phyloP scores from a whole-genome alignment of 2,329 filamentous ascomycete species.

The Chaetomium sp. region DNA sequence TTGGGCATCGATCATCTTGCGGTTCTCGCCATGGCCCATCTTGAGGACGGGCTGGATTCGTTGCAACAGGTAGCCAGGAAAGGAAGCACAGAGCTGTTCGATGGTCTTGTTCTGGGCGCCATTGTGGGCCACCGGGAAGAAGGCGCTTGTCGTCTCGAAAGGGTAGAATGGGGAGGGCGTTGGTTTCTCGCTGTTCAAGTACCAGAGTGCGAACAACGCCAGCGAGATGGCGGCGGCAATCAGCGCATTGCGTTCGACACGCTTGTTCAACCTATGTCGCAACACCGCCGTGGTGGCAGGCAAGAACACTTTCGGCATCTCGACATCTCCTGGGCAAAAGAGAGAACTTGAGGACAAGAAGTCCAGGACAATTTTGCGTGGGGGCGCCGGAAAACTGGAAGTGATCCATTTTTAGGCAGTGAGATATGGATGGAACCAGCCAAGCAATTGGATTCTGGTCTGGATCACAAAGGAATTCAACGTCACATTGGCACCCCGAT shows the following conservation, averaged over 20 bases:
- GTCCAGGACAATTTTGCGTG: not conserved
- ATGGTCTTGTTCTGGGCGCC: constrained; percentile 23
- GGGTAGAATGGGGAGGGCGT: constrained; percentile 24
- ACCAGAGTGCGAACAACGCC: not conserved
- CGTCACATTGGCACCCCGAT: not conserved
- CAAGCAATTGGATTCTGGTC: not conserved
- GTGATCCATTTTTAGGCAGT: not conserved
- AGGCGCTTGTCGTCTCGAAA: constrained; percentile 36
- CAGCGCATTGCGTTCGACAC: not conserved
- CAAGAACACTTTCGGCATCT: not conserved
- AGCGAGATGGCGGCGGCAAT: not conserved
- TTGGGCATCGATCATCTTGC: constrained; percentile 48
- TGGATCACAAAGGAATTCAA: not conserved
- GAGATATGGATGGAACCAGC: not conserved
- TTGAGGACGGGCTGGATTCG: constrained; percentile 47
- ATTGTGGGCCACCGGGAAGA: constrained; percentile 34
- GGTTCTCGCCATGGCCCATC: constrained; percentile 49
- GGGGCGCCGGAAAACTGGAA: not conserved
- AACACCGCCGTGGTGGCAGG: not conserved
- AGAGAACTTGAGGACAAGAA: not conserved
- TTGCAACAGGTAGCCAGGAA: constrained; percentile 35
- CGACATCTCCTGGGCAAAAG: constrained; percentile 3
- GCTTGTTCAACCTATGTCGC: constrained; percentile 14
- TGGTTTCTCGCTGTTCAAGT: not conserved
- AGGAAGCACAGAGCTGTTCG: constrained; percentile 36